These are phyloP conservation scores for Solanum bukasovii DNA, from an alignment of 257 asterid genomes.

Conservation along the genomic window DNA sequence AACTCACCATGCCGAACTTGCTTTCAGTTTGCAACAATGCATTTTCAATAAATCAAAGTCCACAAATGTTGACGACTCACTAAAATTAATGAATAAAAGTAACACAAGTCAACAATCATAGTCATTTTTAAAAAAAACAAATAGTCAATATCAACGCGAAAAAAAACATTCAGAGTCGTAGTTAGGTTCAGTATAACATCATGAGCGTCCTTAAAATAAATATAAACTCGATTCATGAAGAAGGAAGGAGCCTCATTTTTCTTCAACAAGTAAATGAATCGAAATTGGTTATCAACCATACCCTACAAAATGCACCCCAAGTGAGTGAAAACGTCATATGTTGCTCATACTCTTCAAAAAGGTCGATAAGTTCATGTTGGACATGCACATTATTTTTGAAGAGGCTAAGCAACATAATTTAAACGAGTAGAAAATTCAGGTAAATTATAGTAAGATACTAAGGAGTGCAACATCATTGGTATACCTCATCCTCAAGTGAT, in stretches of 20 bases:
- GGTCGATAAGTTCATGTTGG: too few relatives aligned
- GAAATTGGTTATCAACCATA: conserved; percentile 22
- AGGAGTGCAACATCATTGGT: neutral
- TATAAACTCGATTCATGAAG: conserved; percentile 21
- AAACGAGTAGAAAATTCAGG: too few relatives aligned
- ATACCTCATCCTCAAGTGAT: neutral
- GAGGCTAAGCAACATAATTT: too few relatives aligned
- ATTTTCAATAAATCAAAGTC: conserved; percentile 13
- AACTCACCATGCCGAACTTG: conserved; percentile 40
- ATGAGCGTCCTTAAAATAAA: conserved; percentile 14
- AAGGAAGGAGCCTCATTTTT: neutral
- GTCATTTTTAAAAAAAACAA: neutral
- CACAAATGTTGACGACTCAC: conserved; percentile 16
- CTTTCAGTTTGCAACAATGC: conserved; percentile 34
- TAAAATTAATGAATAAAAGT: conserved; percentile 4
- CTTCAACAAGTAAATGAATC: neutral
- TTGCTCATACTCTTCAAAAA: neutral
- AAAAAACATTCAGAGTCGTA: conserved; percentile 7
- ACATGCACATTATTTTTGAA: too few relatives aligned
- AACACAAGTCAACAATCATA: neutral
- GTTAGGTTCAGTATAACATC: conserved; percentile 5
- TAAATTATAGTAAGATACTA: neutral
- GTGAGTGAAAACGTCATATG: neutral
- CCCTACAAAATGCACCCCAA: conserved; percentile 17
- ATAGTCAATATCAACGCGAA: neutral